A percentile compares a stretch with the other conserved stretches of the same genome.
Conservation (phyloP, 164 flowering plant species). For the Stephania japonica region DNA sequence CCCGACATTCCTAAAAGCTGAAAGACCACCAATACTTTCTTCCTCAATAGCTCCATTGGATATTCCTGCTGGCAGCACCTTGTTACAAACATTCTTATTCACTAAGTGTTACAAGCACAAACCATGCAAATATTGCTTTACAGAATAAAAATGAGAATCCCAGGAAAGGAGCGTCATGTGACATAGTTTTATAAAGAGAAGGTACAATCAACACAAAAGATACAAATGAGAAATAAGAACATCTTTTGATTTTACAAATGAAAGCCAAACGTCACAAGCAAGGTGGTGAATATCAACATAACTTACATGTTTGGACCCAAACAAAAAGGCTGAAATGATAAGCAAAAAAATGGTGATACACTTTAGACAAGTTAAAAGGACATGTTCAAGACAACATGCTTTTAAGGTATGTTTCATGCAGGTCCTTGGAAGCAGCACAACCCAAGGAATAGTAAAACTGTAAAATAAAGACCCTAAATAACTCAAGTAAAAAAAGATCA, state of each 20-base stretch:
- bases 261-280: no score
- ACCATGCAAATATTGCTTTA: neutral
- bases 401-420: neutral
- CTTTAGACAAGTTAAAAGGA: neutral
- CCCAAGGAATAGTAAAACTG: neutral
- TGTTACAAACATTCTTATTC: neutral
- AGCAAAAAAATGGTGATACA: neutral
- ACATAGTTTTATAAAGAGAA: neutral
- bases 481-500: neutral
- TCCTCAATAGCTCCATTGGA: conserved; percentile 35
- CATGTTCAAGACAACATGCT: neutral
- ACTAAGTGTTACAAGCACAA: neutral
- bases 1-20: conserved; percentile 65
- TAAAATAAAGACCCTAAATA: no score
- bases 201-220: neutral
- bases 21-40: conserved; percentile 47
- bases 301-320: neutral
- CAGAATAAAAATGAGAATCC: neutral
- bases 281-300: neutral
- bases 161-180: neutral
- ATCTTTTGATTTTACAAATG: neutral
- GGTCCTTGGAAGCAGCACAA: neutral
- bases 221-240: neutral
- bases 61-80: conserved; percentile 23
- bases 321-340: no score